phyloP scores from a whole-genome alignment of 169 alveolate genomes.

The Plasmodium vivax region DNA sequence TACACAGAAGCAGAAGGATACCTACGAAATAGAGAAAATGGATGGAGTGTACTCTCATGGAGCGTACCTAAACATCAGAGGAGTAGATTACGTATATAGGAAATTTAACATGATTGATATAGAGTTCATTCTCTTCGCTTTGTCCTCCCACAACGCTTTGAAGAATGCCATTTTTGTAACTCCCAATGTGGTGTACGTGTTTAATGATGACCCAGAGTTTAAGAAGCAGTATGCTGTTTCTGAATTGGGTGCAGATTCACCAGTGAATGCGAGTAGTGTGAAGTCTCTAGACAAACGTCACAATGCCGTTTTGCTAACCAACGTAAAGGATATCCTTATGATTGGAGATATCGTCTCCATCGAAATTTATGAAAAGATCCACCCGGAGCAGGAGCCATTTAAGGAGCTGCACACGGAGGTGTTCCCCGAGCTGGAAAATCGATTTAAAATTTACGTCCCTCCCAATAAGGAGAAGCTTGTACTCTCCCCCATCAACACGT shows the following conservation, averaged over 20 bases:
- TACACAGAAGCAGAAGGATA: slow-evolving; percentile 21
- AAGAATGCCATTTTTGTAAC: slow-evolving; percentile 23
- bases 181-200: slow-evolving; percentile 14
- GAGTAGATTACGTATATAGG: not conserved
- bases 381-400: slow-evolving; percentile 1
- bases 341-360: slow-evolving; percentile 51
- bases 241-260: not conserved
- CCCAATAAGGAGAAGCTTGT: not conserved
- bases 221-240: not conserved
- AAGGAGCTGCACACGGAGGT: not conserved
- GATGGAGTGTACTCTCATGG: slow-evolving; percentile 62
- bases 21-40: not conserved
- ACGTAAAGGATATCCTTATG: slow-evolving; percentile 2
- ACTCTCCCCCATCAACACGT: slow-evolving; percentile 32
- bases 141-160: slow-evolving; percentile 2
- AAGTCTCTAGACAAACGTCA: not conserved
- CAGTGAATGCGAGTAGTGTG: not conserved
- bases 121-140: slow-evolving; percentile 22
- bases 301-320: slow-evolving; percentile 12
- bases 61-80: slow-evolving; percentile 27
- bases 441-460: slow-evolving; percentile 24
- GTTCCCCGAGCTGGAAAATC: not conserved
- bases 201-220: not conserved
- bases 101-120: slow-evolving; percentile 24
- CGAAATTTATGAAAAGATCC: slow-evolving; percentile 8